Evolutionary conservation across 176 grass and related monocot species (phyloP).

Genomic region (Chloris gayana): DNA sequence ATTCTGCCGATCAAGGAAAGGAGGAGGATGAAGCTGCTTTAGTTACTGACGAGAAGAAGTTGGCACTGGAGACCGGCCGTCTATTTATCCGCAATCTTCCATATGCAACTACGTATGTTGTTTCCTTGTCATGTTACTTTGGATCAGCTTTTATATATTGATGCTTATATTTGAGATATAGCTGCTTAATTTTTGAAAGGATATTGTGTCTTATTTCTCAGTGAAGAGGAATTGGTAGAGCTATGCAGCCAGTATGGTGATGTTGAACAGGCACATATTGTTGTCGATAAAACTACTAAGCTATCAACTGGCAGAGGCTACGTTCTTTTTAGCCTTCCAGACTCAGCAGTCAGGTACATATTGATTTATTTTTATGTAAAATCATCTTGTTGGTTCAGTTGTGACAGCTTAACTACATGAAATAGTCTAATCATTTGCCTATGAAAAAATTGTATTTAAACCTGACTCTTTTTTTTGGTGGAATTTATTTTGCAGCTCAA

Average conservation of each 20-base stretch:
- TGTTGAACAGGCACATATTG: conserved; percentile 80
- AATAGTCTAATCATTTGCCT: background rate
- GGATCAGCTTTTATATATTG: conserved; percentile 27
- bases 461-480: background rate
- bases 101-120: conserved; percentile 77
- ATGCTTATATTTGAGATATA: conserved; percentile 31
- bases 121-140: conserved; percentile 17
- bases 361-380: conserved; percentile 19
- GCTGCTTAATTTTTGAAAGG: conserved; percentile 23
- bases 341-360: conserved; percentile 80
- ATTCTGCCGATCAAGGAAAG: conserved; percentile 36
- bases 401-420: background rate
- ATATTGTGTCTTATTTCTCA: conserved; percentile 49
- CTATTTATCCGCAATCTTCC: conserved; percentile 92
- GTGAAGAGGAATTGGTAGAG: conserved; percentile 86
- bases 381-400: background rate
- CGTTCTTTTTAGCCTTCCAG: conserved; percentile 81
- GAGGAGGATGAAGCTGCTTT: conserved; percentile 50
- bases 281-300: conserved; percentile 88
- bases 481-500: background rate
- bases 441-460: background rate
- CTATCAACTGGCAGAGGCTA: conserved; percentile 84
- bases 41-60: conserved; percentile 73
- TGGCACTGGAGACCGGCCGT: conserved; percentile 81
- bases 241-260: conserved; percentile 77